Percentiles rank a stretch among this genome's conserved stretches.
phyloP scores from a whole-genome alignment of 1,284 basidiomycete species.

The Phlebopus sp. region DNA sequence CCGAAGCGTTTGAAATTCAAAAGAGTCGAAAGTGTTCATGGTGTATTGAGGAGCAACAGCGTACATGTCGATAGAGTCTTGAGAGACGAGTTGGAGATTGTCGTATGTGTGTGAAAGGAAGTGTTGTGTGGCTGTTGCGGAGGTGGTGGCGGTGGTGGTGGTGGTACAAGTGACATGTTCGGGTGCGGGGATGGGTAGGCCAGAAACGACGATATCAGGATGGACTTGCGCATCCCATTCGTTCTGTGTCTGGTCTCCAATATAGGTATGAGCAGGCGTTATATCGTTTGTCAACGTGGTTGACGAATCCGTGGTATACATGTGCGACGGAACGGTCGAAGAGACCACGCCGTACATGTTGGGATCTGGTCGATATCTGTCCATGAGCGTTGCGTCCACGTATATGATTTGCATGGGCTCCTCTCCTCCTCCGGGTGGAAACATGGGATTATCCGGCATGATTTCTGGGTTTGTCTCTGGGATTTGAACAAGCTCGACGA shows the following conservation, averaged over 20 bases:
- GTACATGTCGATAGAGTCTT: slow-evolving; percentile 19
- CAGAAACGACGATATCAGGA: slow-evolving; percentile 16
- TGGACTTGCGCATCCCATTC: slow-evolving; percentile 16
- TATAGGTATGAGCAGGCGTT: slow-evolving; percentile 14
- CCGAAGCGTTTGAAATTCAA: slow-evolving; percentile 32
- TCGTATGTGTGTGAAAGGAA: slow-evolving; percentile 12
- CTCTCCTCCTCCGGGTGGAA: slow-evolving; percentile 18
- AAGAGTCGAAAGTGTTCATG: slow-evolving; percentile 27
- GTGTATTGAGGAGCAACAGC: slow-evolving; percentile 13
- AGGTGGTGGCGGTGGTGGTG: neutral
- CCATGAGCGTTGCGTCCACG: slow-evolving; percentile 22
- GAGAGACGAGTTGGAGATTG: slow-evolving; percentile 21
- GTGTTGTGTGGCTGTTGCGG: neutral
- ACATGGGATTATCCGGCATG: slow-evolving; percentile 15
- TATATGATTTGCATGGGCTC: slow-evolving; percentile 25
- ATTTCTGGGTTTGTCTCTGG: slow-evolving; percentile 14
- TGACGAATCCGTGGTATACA: slow-evolving; percentile 22
- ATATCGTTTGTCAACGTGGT: slow-evolving; percentile 8
- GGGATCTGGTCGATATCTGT: slow-evolving; percentile 20
- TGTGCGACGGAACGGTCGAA: slow-evolving; percentile 14
- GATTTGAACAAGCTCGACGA: slow-evolving; percentile 16
- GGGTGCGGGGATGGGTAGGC: slow-evolving; percentile 16
- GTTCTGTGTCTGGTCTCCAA: slow-evolving; percentile 8
- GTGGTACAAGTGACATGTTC: slow-evolving; percentile 6
- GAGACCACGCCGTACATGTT: slow-evolving; percentile 18